Percentiles rank a stretch among this genome's conserved stretches.
Evolutionary conservation across 768 basidiomycete genomes (phyloP).

Genomic region (Boletus huronensis): DNA sequence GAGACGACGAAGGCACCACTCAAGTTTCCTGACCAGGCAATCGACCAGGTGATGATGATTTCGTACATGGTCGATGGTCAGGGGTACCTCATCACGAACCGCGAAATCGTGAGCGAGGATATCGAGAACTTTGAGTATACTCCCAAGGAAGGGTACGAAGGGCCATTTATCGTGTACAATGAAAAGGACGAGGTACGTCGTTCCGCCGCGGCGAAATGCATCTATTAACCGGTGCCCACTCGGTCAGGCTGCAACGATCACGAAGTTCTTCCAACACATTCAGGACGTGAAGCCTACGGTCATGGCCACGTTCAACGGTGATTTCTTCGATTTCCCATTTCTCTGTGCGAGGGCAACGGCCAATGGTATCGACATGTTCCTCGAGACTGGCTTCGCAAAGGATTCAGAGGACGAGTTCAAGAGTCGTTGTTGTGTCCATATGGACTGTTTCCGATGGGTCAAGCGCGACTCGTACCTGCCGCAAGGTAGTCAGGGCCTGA

Average conservation of each 20-base stretch:
- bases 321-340: slow-evolving; percentile 99
- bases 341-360: slow-evolving; percentile 78
- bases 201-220: not conserved
- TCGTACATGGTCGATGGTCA: slow-evolving; percentile 99
- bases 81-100: slow-evolving; percentile 95
- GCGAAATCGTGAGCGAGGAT: slow-evolving; percentile 95
- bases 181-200: slow-evolving; percentile 79
- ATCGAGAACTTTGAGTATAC: slow-evolving; percentile 99
- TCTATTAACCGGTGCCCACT: not conserved
- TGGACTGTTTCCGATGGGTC: slow-evolving; percentile 99
- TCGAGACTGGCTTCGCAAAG: slow-evolving; percentile 88
- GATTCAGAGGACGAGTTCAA: slow-evolving; percentile 96
- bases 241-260: slow-evolving; percentile 72
- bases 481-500: slow-evolving; percentile 96
- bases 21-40: slow-evolving; percentile 93
- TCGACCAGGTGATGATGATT: slow-evolving; percentile 99
- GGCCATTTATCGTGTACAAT: slow-evolving; percentile 94
- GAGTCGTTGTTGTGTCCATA: slow-evolving; percentile 86
- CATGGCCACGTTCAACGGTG: slow-evolving; percentile 98
- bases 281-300: slow-evolving; percentile 93
- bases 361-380: slow-evolving; percentile 95
- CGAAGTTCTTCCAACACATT: slow-evolving; percentile 90
- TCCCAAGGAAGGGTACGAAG: slow-evolving; percentile 96
- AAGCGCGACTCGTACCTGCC: slow-evolving; percentile 98
- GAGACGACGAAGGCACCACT: slow-evolving; percentile 99